A percentile compares a stretch with the other conserved stretches of the same genome.
These are phyloP conservation scores for Syncephalis plumigaleata DNA, from an alignment of 371 early-diverging fungal species.

Conservation along the genomic window DNA sequence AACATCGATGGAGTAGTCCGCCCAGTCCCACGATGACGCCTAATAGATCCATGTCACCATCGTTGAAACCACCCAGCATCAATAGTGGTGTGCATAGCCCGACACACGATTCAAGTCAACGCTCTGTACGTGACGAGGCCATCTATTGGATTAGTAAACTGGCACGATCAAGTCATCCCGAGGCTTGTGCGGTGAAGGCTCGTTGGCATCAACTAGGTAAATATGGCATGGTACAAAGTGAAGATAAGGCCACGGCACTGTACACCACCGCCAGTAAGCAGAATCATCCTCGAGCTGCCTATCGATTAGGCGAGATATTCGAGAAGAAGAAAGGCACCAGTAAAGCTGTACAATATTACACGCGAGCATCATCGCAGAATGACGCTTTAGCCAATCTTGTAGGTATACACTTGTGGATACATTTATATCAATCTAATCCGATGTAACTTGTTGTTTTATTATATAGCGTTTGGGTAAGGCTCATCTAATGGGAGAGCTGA, in stretches of 20 bases:
- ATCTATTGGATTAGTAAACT: slow-evolving; percentile 50
- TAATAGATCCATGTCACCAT: too few species aligned
- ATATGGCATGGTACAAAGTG: slow-evolving; percentile 30
- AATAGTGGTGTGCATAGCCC: too few species aligned
- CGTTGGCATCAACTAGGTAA: slow-evolving; percentile 43
- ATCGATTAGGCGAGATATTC: slow-evolving; percentile 11
- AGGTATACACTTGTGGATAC: too few species aligned
- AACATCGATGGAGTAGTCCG: too few species aligned
- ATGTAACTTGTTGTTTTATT: too few species aligned
- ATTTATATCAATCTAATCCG: too few species aligned
- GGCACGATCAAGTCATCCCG: slow-evolving; percentile 35
- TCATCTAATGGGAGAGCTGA: slow-evolving; percentile 42
- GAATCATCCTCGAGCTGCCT: slow-evolving; percentile 20
- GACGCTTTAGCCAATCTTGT: slow-evolving; percentile 41
- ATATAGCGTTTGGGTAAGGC: slow-evolving; percentile 25
- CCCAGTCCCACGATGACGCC: too few species aligned
- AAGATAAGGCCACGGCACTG: slow-evolving; percentile 21
- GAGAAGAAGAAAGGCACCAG: slow-evolving; percentile 31
- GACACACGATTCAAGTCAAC: too few species aligned
- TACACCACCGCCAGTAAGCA: slow-evolving; percentile 16
- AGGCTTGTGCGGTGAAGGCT: slow-evolving; percentile 49
- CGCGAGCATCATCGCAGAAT: slow-evolving; percentile 51
- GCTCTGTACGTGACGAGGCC: not conserved
- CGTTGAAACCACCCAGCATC: too few species aligned
- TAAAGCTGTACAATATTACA: slow-evolving; percentile 54